phyloP scores from a whole-genome alignment of 805 yeast genomes.

The Scheffersomyces coipomensis region DNA sequence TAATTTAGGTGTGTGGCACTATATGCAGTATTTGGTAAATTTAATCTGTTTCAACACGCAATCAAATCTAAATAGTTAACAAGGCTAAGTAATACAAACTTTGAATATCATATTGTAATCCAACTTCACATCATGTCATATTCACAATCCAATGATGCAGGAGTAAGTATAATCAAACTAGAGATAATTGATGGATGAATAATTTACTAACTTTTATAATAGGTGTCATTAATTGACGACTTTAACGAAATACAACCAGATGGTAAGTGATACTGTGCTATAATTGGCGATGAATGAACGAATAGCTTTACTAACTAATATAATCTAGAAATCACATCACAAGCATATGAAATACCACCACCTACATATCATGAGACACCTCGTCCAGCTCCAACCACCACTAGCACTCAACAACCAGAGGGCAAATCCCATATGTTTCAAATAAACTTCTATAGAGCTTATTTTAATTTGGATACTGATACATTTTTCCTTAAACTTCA shows the following conservation, averaged over 20 bases:
- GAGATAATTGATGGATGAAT: no score
- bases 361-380: neutral
- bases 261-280: conserved; percentile 8
- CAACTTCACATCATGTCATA: neutral
- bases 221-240: conserved; percentile 12
- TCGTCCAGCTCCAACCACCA: neutral
- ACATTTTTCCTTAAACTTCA: conserved; percentile 57
- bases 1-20: no score
- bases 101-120: no score
- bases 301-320: conserved; percentile 1
- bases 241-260: conserved; percentile 20
- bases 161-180: no score
- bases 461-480: conserved; percentile 65
- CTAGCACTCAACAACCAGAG: conserved; percentile 1
- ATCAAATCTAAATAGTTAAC: no score
- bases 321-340: conserved; percentile 6
- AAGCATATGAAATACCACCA: conserved; percentile 6
- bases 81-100: no score
- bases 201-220: no score
- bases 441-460: conserved; percentile 59
- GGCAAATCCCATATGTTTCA: conserved; percentile 47
- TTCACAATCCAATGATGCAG: neutral
- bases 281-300: neutral
- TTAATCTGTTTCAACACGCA: no score
- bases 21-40: no score